Evolutionary conservation across 2,329 filamentous ascomycete species (phyloP), one percentile per base, ranked within the genome.

Genomic region (Aspergillus ruber): DNA sequence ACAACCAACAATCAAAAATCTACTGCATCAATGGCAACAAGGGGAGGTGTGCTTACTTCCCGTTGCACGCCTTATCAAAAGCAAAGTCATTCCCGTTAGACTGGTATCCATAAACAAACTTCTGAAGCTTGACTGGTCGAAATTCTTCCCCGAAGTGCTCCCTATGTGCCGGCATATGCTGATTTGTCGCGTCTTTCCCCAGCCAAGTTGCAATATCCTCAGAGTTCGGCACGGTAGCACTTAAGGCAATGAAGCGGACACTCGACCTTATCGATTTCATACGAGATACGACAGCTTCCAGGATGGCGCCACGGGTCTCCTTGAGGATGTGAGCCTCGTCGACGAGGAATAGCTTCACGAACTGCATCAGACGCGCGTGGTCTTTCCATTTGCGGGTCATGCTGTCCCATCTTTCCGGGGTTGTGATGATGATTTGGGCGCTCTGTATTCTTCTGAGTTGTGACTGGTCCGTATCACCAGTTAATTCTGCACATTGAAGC

Each of bases 331-430:
- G 88, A 0, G 94, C 87, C 61, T 95, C 88, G 56, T 95, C 88
- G 47, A 95, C 90, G 17, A 95, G 76, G 52, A 93, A 88, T 0
- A 95, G 71, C 50, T 85, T 86, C 41, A 94, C 80, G 52, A 90
- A 75, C 49, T 84, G 79, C 67, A 94, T 81, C 15, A 94, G 71
- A 53, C 77, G 85, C 45, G 78, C 77, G 58, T 94, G 85, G 56
- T 94, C 88, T 56, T 84, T 82, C 89, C 89, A 94, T 61, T 88
- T 90, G 15, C 88, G 77, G 0, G 89, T 94, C 64, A 93, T 84
- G 50, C 87, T 91, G 62, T 95, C 88, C 88, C 88, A 94, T 61
- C 94, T 94, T 66, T 95, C 88, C 0, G 89, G 88, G 0, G 88
- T 95, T 0, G 89, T 93, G 52, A 94, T 78, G 55, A 95, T 91